These are phyloP conservation scores for Deinandra increscens DNA, from an alignment of 129 eudicot genomes.

Conservation along the genomic window DNA sequence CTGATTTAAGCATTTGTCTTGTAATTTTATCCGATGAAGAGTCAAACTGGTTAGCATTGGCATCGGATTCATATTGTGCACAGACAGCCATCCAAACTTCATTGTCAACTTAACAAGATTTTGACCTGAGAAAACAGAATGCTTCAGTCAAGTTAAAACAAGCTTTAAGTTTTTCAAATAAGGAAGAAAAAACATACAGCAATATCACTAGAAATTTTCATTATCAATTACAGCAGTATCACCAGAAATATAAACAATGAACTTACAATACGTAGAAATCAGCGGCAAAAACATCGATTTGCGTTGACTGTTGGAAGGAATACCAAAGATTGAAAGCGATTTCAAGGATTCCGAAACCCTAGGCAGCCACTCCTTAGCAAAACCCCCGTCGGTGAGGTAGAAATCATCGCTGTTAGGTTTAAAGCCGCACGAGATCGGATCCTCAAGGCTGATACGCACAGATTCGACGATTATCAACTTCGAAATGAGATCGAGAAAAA, in stretches of 20 bases:
- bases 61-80: too few species aligned
- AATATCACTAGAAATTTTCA: not conserved
- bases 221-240: too few species aligned
- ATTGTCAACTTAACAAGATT: too few species aligned
- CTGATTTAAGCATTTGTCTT: too few species aligned
- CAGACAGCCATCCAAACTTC: too few species aligned
- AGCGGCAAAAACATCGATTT: not conserved
- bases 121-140: too few species aligned
- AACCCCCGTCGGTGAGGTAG: constrained; percentile 14
- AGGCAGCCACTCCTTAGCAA: constrained; percentile 27
- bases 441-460: not conserved
- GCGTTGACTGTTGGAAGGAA: not conserved
- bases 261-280: constrained; percentile 4
- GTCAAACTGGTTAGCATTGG: too few species aligned
- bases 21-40: too few species aligned
- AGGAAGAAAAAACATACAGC: not conserved
- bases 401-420: not conserved
- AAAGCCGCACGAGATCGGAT: not conserved
- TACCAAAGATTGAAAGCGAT: constrained; percentile 28
- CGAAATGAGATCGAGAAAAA: not conserved
- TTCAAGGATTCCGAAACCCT: not conserved
- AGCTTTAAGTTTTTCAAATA: not conserved
- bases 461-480: not conserved
- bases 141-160: too few species aligned
- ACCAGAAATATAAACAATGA: not conserved